Evolutionary conservation across 83 land plant species (phyloP).

Genomic region (Picea abies): DNA sequence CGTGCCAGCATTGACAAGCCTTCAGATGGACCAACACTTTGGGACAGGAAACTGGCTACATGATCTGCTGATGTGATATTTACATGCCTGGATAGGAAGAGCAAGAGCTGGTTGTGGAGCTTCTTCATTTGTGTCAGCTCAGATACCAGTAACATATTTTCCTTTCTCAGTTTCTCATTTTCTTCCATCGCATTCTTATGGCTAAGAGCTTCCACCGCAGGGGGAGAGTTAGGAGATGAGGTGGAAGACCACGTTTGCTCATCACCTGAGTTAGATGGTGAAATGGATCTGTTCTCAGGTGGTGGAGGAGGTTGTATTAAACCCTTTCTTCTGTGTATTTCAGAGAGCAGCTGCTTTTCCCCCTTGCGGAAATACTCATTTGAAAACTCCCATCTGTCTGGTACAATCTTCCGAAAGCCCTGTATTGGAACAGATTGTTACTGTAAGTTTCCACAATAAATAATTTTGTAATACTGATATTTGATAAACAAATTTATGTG

Average conservation of each 20-base stretch:
- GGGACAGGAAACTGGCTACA: slow-evolving; percentile 15
- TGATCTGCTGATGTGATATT: slow-evolving; percentile 10
- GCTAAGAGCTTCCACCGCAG: slow-evolving; percentile 3
- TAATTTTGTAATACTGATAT: too few relatives aligned
- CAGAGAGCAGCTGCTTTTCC: slow-evolving; percentile 72
- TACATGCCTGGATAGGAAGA: slow-evolving; percentile 37
- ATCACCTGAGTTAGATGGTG: slow-evolving; percentile 14
- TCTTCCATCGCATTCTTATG: slow-evolving; percentile 31
- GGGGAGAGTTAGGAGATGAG: slow-evolving; percentile 21
- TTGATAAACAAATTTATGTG: too few relatives aligned
- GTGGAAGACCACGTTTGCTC: slow-evolving; percentile 24
- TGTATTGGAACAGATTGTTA: slow-evolving; percentile 21
- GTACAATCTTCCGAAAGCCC: slow-evolving; percentile 86
- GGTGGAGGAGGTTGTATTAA: slow-evolving; percentile 31
- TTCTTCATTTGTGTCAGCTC: slow-evolving; percentile 48
- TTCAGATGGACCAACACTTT: slow-evolving; percentile 8
- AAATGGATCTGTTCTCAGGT: slow-evolving; percentile 16
- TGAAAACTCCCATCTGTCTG: slow-evolving; percentile 89
- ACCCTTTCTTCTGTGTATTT: slow-evolving; percentile 73
- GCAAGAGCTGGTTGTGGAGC: slow-evolving; percentile 45
- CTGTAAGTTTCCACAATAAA: slow-evolving; percentile 8
- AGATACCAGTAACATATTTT: slow-evolving; percentile 39
- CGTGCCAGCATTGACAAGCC: slow-evolving; percentile 10
- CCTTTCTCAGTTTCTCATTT: slow-evolving; percentile 55
- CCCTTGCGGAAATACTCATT: slow-evolving; percentile 82